phyloP scores from a whole-genome alignment of 2,329 filamentous ascomycete species.

The Sporothrix curviconia region DNA sequence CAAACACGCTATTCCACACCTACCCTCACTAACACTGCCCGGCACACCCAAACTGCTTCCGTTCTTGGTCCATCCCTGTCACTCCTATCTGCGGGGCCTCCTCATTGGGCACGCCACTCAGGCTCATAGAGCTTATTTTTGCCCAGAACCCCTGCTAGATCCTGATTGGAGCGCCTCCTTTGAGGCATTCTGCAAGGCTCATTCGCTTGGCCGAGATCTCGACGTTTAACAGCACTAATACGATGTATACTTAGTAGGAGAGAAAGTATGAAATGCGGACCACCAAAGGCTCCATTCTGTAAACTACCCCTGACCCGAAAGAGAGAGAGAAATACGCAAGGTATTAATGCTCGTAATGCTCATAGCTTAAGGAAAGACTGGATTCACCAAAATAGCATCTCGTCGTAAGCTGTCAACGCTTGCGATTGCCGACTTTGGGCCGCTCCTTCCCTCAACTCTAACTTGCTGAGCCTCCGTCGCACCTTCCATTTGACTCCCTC shows the following conservation, averaged over 20 bases:
- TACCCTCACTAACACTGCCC: background rate
- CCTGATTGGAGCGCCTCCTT: conserved; percentile 4
- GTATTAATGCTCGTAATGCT: too few species aligned
- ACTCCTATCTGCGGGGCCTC: background rate
- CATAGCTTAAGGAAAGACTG: too few species aligned
- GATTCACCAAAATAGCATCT: conserved; percentile 4
- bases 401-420: too few species aligned
- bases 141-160: background rate
- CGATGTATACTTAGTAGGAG: background rate
- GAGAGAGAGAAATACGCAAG: too few species aligned
- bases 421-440: background rate
- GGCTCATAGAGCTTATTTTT: background rate
- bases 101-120: background rate
- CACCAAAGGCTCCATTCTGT: too few species aligned
- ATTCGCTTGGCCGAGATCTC: background rate
- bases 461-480: background rate
- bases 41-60: background rate
- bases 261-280: too few species aligned
- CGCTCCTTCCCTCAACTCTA: background rate
- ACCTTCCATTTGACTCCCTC: background rate
- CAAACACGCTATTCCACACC: background rate
- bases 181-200: conserved; percentile 12
- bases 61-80: background rate
- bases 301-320: too few species aligned
- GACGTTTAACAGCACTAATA: background rate